Base-by-base conservation (phyloP, 495 filamentous ascomycete genomes). In the Geoglossum glabrum region DNA sequence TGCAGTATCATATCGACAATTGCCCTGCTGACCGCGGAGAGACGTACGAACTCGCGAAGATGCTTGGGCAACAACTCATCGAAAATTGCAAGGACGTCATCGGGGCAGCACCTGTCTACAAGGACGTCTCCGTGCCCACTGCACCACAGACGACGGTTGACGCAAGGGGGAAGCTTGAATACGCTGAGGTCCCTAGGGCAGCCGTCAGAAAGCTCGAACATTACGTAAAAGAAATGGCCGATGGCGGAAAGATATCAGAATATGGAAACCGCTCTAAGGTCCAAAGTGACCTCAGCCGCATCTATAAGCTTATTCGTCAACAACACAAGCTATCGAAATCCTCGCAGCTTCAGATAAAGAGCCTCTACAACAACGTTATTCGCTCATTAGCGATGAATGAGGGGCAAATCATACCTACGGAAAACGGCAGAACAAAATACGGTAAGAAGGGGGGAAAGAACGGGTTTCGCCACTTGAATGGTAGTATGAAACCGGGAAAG, bases 1-100 rank as follows among this genome's bases (percentile, higher is more conserved):
- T 99, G 92, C 93, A 97, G 64, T 96, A 99, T 63, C 92, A 99
- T 74, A 97, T 99, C 68, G 93, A 99, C 65, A 89, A 96, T 73
- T 97, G 92, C 73, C 92, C 92, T 6, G 89, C 92, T 0, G 89
- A 97, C 62, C 83, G 89, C 17, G 92, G 92, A 54, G 92, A 99
- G 70, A 99, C 93, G 15, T 99, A 99, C 73, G 74, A 90, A 70
- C 80, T 99, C 19, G 92, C 93, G 56, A 94, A 99, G 75, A 80
- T 90, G 70, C 81, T 99, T n/a, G 90, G 87, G 27, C 77, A 88
- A 64, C 86, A 92, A 69, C 80, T 99, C 56, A 95, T 97, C 63
- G 87, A 95, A 64, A 97, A 99, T 70, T 97, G 92, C 76, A 90
- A 85, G 65, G 92, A 97, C 27, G 89, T 92, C 33, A 75, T 99